Evolutionary conservation across 2,329 filamentous ascomycete species (phyloP), one percentile per base, ranked within the genome.

Genomic region (Colletotrichum siamense): DNA sequence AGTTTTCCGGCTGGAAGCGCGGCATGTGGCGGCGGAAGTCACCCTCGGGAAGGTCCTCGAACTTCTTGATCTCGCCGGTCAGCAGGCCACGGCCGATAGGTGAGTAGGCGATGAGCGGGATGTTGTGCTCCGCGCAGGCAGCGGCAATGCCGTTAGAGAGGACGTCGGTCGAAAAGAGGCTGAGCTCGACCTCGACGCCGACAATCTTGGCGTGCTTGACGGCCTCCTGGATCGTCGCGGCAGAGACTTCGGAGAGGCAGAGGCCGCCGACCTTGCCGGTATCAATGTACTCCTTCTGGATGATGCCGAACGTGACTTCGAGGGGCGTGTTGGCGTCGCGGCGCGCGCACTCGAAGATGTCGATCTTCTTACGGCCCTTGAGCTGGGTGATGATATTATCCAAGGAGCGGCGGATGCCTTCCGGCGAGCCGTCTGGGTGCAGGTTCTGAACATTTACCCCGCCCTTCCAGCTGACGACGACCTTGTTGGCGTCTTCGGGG

Each of bases 91-190:
- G 86, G 6, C 94, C 92, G 0, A 96, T 87, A 1, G 95, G 94
- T 61, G 93, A 93, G 84, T 95, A 96, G 1, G 93, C 94, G 44
- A 95, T 84, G 64, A 96, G 85, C 0, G 94, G 92, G 76, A 96
- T 95, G 63, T 88, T 86, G 62, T 94, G 84, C 81, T 96, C 89
- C 0, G 86, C 88, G 80, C 92, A 94, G 0, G 90, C 88, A 3
- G 86, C 86, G 5, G 88, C 87, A 44, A 92, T 83, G 4, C 90
- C 89, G 78, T 91, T 91, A 26, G 81, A 82, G 30, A 90, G 83
- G 28, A 88, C 85, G 18, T 91, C 88, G 0, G 86, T 86, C 12
- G 83, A 80, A 80, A 87, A 90, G 75, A 91, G 83, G 76, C 87
- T 90, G 68, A 91, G 82, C 82, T 92, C 91, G 28, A 90, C 85